These are phyloP conservation scores for Xylaria sp. DNA, from an alignment of 495 filamentous ascomycete species.

Conservation along the genomic window DNA sequence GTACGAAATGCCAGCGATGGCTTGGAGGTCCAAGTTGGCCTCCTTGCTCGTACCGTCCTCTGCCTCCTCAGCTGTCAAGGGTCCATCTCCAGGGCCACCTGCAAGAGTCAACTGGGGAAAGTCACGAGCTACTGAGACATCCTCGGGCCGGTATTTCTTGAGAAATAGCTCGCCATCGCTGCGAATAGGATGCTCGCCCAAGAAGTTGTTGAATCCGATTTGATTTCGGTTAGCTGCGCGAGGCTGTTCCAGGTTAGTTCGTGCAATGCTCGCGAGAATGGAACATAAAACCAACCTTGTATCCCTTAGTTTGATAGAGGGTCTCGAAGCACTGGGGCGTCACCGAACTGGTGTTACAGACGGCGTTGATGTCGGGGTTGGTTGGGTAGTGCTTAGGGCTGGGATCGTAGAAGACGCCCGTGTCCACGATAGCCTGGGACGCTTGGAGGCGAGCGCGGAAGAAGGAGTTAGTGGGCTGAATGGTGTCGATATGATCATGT, in stretches of 20 bases:
- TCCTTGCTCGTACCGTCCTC: slow-evolving; percentile 55
- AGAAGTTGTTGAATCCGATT: slow-evolving; percentile 58
- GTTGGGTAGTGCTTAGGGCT: slow-evolving; percentile 35
- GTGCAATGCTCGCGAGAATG: neutral
- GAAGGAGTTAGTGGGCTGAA: slow-evolving; percentile 75
- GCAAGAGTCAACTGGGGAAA: slow-evolving; percentile 54
- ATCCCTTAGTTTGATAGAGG: slow-evolving; percentile 61
- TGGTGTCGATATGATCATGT: slow-evolving; percentile 64
- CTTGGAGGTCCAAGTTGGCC: slow-evolving; percentile 80
- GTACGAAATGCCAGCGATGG: slow-evolving; percentile 45
- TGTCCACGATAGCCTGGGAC: slow-evolving; percentile 35
- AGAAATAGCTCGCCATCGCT: slow-evolving; percentile 59
- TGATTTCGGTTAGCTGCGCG: slow-evolving; percentile 51
- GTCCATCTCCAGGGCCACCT: slow-evolving; percentile 43
- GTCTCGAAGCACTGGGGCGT: slow-evolving; percentile 62
- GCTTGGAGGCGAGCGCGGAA: slow-evolving; percentile 38
- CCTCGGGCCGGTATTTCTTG: slow-evolving; percentile 56
- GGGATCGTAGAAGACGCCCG: slow-evolving; percentile 31
- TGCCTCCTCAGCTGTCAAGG: slow-evolving; percentile 34
- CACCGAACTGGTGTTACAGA: slow-evolving; percentile 60
- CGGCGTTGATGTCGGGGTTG: slow-evolving; percentile 40
- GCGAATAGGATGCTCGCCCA: slow-evolving; percentile 57
- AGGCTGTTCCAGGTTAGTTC: slow-evolving; percentile 27
- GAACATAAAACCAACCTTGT: slow-evolving; percentile 35
- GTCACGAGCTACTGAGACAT: slow-evolving; percentile 45